Evolutionary conservation across 495 filamentous ascomycete species (phyloP).

Genomic region (Penicillium daleae): DNA sequence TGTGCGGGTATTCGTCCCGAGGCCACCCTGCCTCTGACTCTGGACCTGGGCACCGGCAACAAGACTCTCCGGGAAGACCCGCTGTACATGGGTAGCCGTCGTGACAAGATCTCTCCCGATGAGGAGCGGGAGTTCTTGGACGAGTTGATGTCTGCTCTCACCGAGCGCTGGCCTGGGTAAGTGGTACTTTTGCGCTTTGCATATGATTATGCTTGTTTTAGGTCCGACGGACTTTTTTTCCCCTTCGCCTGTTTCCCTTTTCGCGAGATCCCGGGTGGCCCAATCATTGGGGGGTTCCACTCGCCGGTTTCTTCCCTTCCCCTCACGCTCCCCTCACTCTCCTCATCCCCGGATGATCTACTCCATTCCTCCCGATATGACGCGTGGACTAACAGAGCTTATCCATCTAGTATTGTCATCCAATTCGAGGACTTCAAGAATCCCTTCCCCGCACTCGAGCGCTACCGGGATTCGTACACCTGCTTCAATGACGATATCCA

Average conservation of each 20-base stretch:
- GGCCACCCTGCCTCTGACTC: slow-evolving; percentile 85
- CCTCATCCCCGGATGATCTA: slow-evolving; percentile 1
- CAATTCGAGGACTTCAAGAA: slow-evolving; percentile 99
- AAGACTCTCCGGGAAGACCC: slow-evolving; percentile 87
- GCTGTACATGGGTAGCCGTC: slow-evolving; percentile 87
- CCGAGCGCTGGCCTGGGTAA: slow-evolving; percentile 81
- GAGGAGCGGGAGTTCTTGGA: slow-evolving; percentile 95
- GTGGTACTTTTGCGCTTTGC: slow-evolving; percentile 24
- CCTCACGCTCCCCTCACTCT: slow-evolving; percentile 16
- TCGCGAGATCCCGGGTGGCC: slow-evolving; percentile 27
- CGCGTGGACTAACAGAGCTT: slow-evolving; percentile 30
- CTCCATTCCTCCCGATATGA: slow-evolving; percentile 17
- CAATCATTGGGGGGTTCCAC: slow-evolving; percentile 3
- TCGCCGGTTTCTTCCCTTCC: slow-evolving; percentile 7
- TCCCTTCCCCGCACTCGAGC: slow-evolving; percentile 90
- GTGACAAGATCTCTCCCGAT: slow-evolving; percentile 75
- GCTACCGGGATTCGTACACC: slow-evolving; percentile 84
- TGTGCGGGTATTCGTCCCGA: slow-evolving; percentile 95
- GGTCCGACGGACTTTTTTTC: neutral
- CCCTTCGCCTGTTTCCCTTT: neutral
- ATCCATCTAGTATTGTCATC: slow-evolving; percentile 73
- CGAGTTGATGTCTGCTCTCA: slow-evolving; percentile 92
- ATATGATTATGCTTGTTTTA: slow-evolving; percentile 5
- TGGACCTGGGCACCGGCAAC: slow-evolving; percentile 92
- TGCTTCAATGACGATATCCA: slow-evolving; percentile 99